These are phyloP conservation scores for Leccinum barrowsii DNA, from an alignment of 768 basidiomycete genomes.

Conservation along the genomic window DNA sequence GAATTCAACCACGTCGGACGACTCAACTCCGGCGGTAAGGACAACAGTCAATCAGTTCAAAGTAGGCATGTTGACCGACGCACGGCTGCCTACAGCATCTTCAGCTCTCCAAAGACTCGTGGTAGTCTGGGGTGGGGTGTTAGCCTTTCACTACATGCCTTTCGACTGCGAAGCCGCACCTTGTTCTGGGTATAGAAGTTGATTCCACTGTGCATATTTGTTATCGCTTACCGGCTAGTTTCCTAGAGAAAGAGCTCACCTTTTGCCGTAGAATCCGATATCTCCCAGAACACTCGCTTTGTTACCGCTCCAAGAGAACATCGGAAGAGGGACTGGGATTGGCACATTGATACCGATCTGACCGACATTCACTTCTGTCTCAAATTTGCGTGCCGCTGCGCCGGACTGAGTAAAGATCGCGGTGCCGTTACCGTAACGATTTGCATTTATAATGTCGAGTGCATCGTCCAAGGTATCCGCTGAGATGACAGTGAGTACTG, in stretches of 20 bases:
- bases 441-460: conserved; percentile 83
- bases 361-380: conserved; percentile 81
- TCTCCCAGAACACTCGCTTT: conserved; percentile 85
- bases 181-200: conserved; percentile 97
- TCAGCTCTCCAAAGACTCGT: conserved; percentile 92
- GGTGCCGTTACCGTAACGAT: conserved; percentile 90
- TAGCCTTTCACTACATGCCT: neutral
- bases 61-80: conserved; percentile 87
- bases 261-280: conserved; percentile 88
- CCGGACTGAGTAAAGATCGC: conserved; percentile 97
- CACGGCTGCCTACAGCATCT: conserved; percentile 73
- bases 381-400: conserved; percentile 92
- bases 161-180: conserved; percentile 35
- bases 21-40: neutral
- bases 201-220: conserved; percentile 55
- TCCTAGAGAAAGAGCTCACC: conserved; percentile 37
- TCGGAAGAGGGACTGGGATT: conserved; percentile 87
- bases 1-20: conserved; percentile 3
- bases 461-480: conserved; percentile 89
- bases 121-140: conserved; percentile 56
- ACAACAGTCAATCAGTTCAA: conserved; percentile 36
- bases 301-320: conserved; percentile 98
- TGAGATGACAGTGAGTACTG: conserved; percentile 73
- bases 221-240: neutral
- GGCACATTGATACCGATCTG: conserved; percentile 94